These are phyloP conservation scores for Amanita fuliginea DNA, from an alignment of 768 basidiomycete genomes.

Conservation along the genomic window DNA sequence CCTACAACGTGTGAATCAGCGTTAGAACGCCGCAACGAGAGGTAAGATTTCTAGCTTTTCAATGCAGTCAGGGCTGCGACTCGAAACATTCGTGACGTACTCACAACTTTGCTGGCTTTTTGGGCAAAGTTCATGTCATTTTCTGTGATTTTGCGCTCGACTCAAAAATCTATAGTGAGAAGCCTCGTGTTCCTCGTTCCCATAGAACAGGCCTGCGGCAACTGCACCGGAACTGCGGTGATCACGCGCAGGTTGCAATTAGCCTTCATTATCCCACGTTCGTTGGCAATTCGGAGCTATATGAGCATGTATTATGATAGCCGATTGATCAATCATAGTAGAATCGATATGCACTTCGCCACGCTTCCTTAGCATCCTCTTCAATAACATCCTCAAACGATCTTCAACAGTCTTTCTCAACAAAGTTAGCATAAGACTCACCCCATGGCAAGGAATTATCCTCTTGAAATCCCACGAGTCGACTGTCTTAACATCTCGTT, in stretches of 20 bases:
- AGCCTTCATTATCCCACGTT: neutral
- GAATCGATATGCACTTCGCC: constrained; percentile 30
- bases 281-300: neutral
- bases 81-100: neutral
- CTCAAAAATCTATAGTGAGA: neutral
- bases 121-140: neutral
- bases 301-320: neutral
- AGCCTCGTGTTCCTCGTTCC: constrained; percentile 2
- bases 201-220: neutral
- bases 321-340: constrained; percentile 9
- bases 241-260: neutral
- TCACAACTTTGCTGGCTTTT: neutral
- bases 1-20: constrained; percentile 5
- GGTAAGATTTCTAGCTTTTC: neutral
- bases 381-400: constrained; percentile 46
- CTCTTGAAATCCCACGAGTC: constrained; percentile 63
- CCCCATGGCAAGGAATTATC: constrained; percentile 64
- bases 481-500: constrained; percentile 51
- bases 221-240: neutral
- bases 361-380: constrained; percentile 42
- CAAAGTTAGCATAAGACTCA: constrained; percentile 11
- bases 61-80: neutral
- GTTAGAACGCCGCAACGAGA: neutral
- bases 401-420: neutral
- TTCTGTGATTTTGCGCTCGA: neutral